These are phyloP conservation scores for Phaffia rhodozyma DNA, from an alignment of 1,284 basidiomycete genomes.

Conservation along the genomic window DNA sequence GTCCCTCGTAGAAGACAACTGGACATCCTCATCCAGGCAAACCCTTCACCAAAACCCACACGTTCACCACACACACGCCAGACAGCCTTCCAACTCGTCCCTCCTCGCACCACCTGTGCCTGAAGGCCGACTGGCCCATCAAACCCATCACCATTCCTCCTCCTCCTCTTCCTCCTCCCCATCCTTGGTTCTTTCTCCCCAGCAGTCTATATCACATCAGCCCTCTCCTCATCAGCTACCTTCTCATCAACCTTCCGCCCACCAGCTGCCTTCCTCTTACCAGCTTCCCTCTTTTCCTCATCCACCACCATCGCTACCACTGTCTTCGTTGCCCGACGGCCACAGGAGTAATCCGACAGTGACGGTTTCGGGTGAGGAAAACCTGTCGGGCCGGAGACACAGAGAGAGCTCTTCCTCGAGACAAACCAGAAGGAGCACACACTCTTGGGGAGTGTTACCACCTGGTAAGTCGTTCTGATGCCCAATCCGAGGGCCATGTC, in stretches of 20 bases:
- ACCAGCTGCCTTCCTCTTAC: background rate
- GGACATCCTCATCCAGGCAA: conserved; percentile 6
- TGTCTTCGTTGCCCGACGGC: background rate
- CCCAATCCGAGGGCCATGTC: too few species aligned
- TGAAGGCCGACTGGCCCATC: background rate
- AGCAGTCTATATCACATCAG: background rate
- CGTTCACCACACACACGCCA: background rate
- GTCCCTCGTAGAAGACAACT: background rate
- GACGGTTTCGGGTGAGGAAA: background rate
- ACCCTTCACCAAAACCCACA: conserved; percentile 2
- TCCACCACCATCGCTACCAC: background rate
- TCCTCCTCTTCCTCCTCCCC: background rate
- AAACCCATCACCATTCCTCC: background rate
- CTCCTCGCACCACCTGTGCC: background rate
- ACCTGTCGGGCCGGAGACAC: background rate
- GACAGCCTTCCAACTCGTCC: background rate
- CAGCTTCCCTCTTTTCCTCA: background rate
- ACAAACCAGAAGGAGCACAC: background rate
- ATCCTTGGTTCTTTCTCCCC: background rate
- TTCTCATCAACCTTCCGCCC: background rate
- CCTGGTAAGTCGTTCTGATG: background rate
- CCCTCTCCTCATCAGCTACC: background rate
- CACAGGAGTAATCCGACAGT: background rate
- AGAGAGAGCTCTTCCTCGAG: background rate
- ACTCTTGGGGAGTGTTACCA: conserved; percentile 6